These are phyloP conservation scores for Parachlorella kessleri DNA, from an alignment of 139 green algal genomes.

Conservation along the genomic window DNA sequence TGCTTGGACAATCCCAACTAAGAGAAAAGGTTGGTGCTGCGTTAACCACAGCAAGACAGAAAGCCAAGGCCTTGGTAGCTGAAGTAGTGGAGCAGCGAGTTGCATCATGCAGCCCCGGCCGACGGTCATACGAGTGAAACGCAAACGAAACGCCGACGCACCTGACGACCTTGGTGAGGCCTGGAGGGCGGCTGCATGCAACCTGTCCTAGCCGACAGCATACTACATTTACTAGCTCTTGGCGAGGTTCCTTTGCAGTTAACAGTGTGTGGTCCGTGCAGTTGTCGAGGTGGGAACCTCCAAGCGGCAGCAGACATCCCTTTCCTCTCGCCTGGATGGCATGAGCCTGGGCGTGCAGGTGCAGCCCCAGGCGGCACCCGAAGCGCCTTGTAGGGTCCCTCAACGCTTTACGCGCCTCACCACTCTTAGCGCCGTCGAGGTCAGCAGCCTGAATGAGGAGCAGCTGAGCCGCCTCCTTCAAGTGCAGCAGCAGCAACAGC, in stretches of 20 bases:
- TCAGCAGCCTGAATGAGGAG: slow-evolving; percentile 5
- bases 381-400: no score
- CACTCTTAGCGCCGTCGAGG: slow-evolving; percentile 36
- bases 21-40: no score
- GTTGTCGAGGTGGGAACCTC: slow-evolving; percentile 23
- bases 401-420: slow-evolving; percentile 21
- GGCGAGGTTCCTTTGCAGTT: background rate
- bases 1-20: no score
- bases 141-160: slow-evolving; percentile 23
- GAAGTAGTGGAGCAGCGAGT: no score
- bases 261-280: background rate
- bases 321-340: background rate
- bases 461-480: slow-evolving; percentile 19
- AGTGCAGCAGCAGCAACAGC: background rate
- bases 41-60: no score
- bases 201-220: background rate
- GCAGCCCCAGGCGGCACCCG: background rate
- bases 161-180: slow-evolving; percentile 30
- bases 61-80: no score
- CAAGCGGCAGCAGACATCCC: slow-evolving; percentile 20
- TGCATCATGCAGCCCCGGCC: background rate
- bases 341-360: background rate
- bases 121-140: slow-evolving; percentile 29
- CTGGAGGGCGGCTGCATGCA: background rate
- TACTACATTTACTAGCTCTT: background rate